Conservation (phyloP, 202 grass and related monocot genomes). For the Setaria viridis region DNA sequence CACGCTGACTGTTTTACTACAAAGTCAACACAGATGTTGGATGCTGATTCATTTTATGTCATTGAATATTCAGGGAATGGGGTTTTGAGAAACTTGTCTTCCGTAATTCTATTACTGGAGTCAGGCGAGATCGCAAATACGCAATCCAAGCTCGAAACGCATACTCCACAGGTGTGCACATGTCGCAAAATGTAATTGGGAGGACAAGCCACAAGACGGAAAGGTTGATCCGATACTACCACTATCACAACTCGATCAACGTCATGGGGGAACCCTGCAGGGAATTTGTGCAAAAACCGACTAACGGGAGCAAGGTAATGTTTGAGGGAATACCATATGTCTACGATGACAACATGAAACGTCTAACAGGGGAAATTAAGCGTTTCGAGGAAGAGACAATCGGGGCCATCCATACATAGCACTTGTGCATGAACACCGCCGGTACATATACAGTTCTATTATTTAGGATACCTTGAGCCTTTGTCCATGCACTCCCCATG, state of each 20-base stretch:
- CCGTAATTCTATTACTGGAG: constrained; percentile 72
- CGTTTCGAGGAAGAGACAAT: constrained; percentile 62
- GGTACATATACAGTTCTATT: constrained; percentile 43
- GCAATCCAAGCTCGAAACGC: constrained; percentile 76
- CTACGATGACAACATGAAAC: constrained; percentile 76
- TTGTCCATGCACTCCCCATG: background rate
- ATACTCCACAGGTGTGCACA: constrained; percentile 85
- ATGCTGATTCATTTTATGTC: background rate
- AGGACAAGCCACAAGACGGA: constrained; percentile 83
- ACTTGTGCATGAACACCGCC: background rate
- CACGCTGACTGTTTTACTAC: background rate
- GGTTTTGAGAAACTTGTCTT: constrained; percentile 93
- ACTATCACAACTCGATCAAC: constrained; percentile 90
- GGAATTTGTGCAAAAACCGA: constrained; percentile 54
- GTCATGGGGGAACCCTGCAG: constrained; percentile 69
- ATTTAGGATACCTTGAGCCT: constrained; percentile 18
- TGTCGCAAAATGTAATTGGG: constrained; percentile 77
- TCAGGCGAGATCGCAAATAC: constrained; percentile 81
- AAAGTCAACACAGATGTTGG: background rate
- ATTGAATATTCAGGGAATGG: constrained; percentile 67
- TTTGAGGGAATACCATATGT: constrained; percentile 74
- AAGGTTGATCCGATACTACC: constrained; percentile 82
- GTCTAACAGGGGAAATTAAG: constrained; percentile 59
- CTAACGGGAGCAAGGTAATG: constrained; percentile 52
- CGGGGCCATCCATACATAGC: constrained; percentile 52